Base-by-base conservation (phyloP, 192 early-diverging fungal genomes). In the Linnemannia zychae region DNA sequence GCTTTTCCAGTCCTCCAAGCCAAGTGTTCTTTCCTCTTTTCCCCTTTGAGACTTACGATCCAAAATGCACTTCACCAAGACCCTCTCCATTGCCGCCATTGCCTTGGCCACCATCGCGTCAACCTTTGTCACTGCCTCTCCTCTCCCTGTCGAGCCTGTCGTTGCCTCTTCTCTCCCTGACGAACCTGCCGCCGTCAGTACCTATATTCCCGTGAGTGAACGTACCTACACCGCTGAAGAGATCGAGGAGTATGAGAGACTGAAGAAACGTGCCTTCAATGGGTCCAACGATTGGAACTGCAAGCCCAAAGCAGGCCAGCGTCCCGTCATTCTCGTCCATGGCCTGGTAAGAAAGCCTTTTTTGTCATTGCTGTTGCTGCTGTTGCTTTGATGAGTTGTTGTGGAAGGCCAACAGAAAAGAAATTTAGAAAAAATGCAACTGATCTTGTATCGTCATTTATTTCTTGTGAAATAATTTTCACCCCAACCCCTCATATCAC, bases 281-380 rank as follows among this genome's bases (percentile, higher is more conserved):
- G 83, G 83, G 6, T 38, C 76, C 15, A 85, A 85, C 37, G 74
- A 85, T 36, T 85, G 83, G 83, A 52, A 40, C 44, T 85, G 83
- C 74, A 79, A 79, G 78, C 83, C 83, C 46, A 76, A 74, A 2
- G 28, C 33, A 0, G 22, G 74, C 3, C 83, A 79, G 49, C 67
- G 46, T 3, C 68, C 83, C 22, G 15, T 85, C 20, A 22, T 85
- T 33, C 73, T 85, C 53, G 83, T 85, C 46, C 83, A 85, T 28
- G 83, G 83, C 36, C 44, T 85, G 66, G 82, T 84, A 75, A 48
- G 63, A 22, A 22, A 38, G 34, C 38, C 31, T 31, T 47, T 65
- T 71, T 65, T 70, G 40, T 38, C 0, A n/a, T 16, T 24, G 11
- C 60, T 75, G 40, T 44, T 44, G 9, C 9, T 44, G 9, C 9